A percentile compares a stretch with the other conserved stretches of the same genome.
These are phyloP conservation scores for Esteya vermicola DNA, from an alignment of 2,329 filamentous ascomycete genomes.

Conservation along the genomic window DNA sequence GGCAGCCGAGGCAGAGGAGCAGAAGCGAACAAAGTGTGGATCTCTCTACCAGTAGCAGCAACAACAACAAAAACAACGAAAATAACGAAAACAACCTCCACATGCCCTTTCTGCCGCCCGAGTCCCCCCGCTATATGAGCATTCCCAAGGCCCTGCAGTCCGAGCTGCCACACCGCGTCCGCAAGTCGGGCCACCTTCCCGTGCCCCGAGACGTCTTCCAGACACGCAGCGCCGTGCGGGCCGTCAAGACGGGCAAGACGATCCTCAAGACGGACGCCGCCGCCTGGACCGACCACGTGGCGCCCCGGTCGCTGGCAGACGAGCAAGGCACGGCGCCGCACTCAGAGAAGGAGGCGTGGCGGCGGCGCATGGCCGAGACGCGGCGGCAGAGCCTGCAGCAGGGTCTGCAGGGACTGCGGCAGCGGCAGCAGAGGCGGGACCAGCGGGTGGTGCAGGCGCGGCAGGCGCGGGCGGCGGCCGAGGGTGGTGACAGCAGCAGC, in stretches of 20 bases:
- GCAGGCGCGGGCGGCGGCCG: conserved; percentile 19
- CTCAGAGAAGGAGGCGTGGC: conserved; percentile 41
- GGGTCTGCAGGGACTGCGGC: conserved; percentile 56
- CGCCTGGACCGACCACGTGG: conserved; percentile 46
- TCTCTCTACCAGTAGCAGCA: neutral
- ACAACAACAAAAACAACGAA: neutral
- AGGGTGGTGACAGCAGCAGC: too few species aligned
- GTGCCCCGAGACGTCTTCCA: conserved; percentile 71
- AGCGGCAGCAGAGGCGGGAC: conserved; percentile 50
- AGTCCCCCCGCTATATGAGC: conserved; percentile 78
- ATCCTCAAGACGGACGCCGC: conserved; percentile 30
- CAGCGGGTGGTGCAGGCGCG: conserved; percentile 18
- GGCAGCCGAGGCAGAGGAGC: too few species aligned
- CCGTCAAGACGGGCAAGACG: conserved; percentile 14
- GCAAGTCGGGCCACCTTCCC: conserved; percentile 66
- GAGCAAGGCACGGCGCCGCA: conserved; percentile 19
- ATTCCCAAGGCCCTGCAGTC: conserved; percentile 66
- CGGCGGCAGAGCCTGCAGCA: conserved; percentile 59
- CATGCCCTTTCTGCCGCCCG: conserved; percentile 50
- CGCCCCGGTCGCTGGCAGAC: conserved; percentile 35
- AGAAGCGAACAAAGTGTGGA: too few species aligned
- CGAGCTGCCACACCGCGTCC: conserved; percentile 28
- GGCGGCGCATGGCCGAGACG: conserved; percentile 54
- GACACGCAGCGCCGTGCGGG: conserved; percentile 13
- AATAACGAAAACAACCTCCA: conserved; percentile 12